Percentiles rank a stretch among this genome's conserved stretches.
Conservation (phyloP, 257 asterid genomes). For the Przewalskia tangutica region DNA sequence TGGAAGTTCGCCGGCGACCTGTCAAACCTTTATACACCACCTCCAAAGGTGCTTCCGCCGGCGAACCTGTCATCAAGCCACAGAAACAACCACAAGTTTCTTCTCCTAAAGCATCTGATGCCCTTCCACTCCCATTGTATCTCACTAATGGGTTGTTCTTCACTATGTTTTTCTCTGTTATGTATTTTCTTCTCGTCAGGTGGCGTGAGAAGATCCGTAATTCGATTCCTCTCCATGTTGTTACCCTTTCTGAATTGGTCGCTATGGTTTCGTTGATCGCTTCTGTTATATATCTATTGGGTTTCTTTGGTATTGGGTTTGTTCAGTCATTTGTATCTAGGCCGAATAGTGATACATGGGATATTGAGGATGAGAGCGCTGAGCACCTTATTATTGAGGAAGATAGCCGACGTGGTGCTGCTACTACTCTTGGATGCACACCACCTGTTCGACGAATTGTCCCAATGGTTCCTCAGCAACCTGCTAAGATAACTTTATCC, state of each 20-base stretch:
- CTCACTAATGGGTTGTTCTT: conserved; percentile 34
- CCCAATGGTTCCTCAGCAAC: conserved; percentile 12
- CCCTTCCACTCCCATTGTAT: conserved; percentile 24
- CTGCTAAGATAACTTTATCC: conserved; percentile 4
- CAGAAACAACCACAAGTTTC: conserved; percentile 1
- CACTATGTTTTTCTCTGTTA: conserved; percentile 33
- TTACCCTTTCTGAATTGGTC: conserved; percentile 33
- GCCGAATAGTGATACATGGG: conserved; percentile 28
- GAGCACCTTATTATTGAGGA: conserved; percentile 17
- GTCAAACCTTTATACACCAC: background rate
- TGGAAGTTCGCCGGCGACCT: conserved; percentile 40
- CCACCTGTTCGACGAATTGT: conserved; percentile 6
- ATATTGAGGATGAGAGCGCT: conserved; percentile 20
- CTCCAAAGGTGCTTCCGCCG: conserved; percentile 15
- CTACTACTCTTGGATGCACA: conserved; percentile 20
- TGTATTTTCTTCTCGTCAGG: conserved; percentile 36
- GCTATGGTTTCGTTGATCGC: conserved; percentile 30
- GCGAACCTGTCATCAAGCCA: conserved; percentile 14
- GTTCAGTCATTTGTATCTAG: conserved; percentile 36
- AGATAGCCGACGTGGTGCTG: conserved; percentile 14
- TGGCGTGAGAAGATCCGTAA: conserved; percentile 51
- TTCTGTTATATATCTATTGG: conserved; percentile 31
- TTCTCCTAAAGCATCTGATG: conserved; percentile 3
- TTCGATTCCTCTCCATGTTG: conserved; percentile 34
- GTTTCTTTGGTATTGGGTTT: conserved; percentile 40